Evolutionary conservation across 495 filamentous ascomycete genomes (phyloP).

Genomic region (Evansstolkia leycettana): DNA sequence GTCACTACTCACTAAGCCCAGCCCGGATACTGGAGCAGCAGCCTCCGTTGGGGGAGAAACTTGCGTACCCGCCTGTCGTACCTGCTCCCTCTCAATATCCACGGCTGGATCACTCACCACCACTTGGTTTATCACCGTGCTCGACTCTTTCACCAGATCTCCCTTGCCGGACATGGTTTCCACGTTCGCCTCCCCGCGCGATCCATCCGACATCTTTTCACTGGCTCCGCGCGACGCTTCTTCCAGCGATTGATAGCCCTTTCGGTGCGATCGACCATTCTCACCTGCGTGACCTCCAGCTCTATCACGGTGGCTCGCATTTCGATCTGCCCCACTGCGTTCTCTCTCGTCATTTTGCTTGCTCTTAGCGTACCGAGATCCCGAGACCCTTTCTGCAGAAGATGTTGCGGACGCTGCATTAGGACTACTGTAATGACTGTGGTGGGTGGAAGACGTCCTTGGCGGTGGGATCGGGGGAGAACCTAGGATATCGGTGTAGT

Average conservation of each 20-base stretch:
- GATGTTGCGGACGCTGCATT: slow-evolving; percentile 9
- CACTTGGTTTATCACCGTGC: slow-evolving; percentile 58
- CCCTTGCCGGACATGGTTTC: slow-evolving; percentile 10
- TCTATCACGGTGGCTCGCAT: slow-evolving; percentile 21
- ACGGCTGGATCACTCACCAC: slow-evolving; percentile 68
- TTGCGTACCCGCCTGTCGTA: slow-evolving; percentile 53
- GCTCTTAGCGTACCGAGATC: slow-evolving; percentile 24
- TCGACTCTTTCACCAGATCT: slow-evolving; percentile 26
- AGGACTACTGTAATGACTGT: slow-evolving; percentile 25
- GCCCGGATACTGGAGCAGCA: slow-evolving; percentile 34
- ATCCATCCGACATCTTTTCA: too few species aligned
- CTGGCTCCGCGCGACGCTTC: slow-evolving; percentile 12
- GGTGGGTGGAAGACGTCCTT: slow-evolving; percentile 31
- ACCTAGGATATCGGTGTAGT: slow-evolving; percentile 27
- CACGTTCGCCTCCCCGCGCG: too few species aligned
- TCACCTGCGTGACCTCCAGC: slow-evolving; percentile 8
- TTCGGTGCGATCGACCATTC: slow-evolving; percentile 14
- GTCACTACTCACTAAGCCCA: slow-evolving; percentile 40
- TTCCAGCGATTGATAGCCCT: slow-evolving; percentile 15
- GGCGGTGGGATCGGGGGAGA: slow-evolving; percentile 30
- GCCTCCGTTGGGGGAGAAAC: slow-evolving; percentile 38
- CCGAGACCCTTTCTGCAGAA: slow-evolving; percentile 16
- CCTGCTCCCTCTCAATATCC: slow-evolving; percentile 65
- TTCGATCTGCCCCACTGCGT: slow-evolving; percentile 12
- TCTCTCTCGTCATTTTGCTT: slow-evolving; percentile 18